phyloP scores from a whole-genome alignment of 305 asterid genomes.

The Fraxinus sp. region DNA sequence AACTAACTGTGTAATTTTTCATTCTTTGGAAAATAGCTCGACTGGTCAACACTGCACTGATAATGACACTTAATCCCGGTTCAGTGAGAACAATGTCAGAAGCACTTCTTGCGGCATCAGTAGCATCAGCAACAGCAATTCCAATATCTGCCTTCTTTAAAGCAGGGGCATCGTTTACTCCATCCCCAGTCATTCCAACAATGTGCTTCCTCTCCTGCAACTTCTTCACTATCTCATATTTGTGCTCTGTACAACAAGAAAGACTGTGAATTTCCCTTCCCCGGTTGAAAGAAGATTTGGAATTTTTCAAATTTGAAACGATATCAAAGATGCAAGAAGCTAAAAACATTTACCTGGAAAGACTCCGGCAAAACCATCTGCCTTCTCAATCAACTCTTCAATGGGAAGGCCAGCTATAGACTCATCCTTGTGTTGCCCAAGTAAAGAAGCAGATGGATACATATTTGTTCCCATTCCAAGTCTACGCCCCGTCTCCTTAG shows the following conservation, averaged over 20 bases:
- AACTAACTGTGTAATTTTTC: conserved; percentile 65
- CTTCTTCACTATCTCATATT: conserved; percentile 63
- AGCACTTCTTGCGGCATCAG: conserved; percentile 64
- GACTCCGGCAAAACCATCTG: conserved; percentile 65
- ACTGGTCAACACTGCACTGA: conserved; percentile 60
- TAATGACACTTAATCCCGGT: conserved; percentile 55
- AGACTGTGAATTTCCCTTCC: not conserved
- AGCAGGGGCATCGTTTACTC: conserved; percentile 64
- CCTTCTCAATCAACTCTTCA: conserved; percentile 55
- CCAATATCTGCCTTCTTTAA: conserved; percentile 70
- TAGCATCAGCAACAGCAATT: conserved; percentile 57
- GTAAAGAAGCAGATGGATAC: conserved; percentile 57
- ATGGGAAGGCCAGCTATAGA: conserved; percentile 46
- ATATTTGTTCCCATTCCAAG: conserved; percentile 64
- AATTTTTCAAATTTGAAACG: not conserved
- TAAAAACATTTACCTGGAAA: conserved; percentile 39
- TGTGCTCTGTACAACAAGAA: conserved; percentile 32
- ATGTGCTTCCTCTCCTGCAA: conserved; percentile 57
- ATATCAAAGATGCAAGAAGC: not conserved
- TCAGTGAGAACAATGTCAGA: conserved; percentile 59
- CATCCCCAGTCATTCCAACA: conserved; percentile 70
- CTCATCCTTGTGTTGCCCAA: conserved; percentile 51
- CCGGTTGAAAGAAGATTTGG: not conserved
- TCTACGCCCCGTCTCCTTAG: conserved; percentile 60
- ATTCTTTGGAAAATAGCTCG: conserved; percentile 61